Evolutionary conservation across 176 grass and related monocot species (phyloP), one percentile per base, ranked within the genome.

Genomic region (Saccharum officinarum): DNA sequence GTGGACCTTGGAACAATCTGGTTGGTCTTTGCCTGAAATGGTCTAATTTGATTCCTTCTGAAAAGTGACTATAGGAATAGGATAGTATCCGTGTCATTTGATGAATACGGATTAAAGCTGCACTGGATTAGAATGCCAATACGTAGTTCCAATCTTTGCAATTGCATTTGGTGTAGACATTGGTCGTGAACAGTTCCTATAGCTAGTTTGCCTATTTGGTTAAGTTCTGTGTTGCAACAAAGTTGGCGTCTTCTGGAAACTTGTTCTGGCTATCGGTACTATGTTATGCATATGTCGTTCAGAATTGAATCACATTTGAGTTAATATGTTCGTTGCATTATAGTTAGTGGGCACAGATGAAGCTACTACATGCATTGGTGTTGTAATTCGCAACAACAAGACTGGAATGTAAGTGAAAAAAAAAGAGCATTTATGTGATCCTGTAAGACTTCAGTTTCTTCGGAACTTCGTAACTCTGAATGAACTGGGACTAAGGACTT

Each of bases 351-450:
- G 97, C 34, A 96, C 93, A 65, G 93, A 99, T 73, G 93, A 99
- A 82, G 67, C 71, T n/a, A 99, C 97, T 83, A 99, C 97, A 71
- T 99, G 97, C 18, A 73, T 91, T 4, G 86, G 97, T 79, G 86
- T 99, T 75, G 92, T 94, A 66, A 86, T 99, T 86, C 88, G 92
- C 70, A 96, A 94, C 72, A 85, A 61, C 41, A 96, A 77, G 31
- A 99, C 83, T 79, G 93, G 93, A 92, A 88, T 99, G 97, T 99
- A 90, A 98, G 97, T 94, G 78, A 76, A 91, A 80, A 60, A n/a
- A 60, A 62, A 65, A 75, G 67, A 26, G 22, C 34, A 36, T 84
- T 85, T 87, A 67, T 80, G 71, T 91, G 45, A 87, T 61, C 64
- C 66, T 67, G 85, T 89, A 81, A 88, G 82, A 45, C 71, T 36